Evolutionary conservation across 2,329 filamentous ascomycete species (phyloP), one percentile per base, ranked within the genome.

Genomic region (Hymenoscyphus linearis): DNA sequence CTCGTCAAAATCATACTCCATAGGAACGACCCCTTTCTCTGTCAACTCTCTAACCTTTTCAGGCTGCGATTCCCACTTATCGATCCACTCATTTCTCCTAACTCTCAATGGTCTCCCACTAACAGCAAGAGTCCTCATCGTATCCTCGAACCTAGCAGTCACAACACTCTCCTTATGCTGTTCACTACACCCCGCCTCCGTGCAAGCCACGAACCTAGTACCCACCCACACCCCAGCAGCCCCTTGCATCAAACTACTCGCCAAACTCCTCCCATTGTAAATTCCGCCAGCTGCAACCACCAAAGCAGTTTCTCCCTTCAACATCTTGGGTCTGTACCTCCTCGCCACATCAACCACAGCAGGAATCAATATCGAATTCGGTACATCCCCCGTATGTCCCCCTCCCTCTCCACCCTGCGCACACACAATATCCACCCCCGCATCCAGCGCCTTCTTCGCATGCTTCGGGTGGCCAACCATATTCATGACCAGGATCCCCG

Each of bases 401-500:
- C 93, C 93, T 1, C 93, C 93, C 75, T 98, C 93, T 57, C 91
- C 91, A 54, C 93, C 93, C 78, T 98, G 93, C 2, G 93, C 87
- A 73, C 92, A 96, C 5, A 98, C 83, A 66, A 97, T 87, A 76
- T 98, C 93, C 10, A 96, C 91, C 52, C 93, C 93, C 0, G 88
- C 84, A 56, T 91, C 85, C 3, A 98, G 79, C 2, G 93, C 93
- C 78, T 97, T 97, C 73, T 88, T 84, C 0, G 93, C 93, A 74
- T 98, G 93, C 73, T 89, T 91, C 1, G 93, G 93, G 69, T 93
- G 90, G 0, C 93, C 93, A 22, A 97, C 92, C 93, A 97, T 97
- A 75, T 97, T 97, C 92, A 97, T 97, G 37, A 97, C 82, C 62
- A 96, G 73, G 47, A 98, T 89, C 0, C 89, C 90, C 0, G 89